Base-by-base conservation (phyloP, 352 stramenopile genomes). In the Phytophthora crassamura region DNA sequence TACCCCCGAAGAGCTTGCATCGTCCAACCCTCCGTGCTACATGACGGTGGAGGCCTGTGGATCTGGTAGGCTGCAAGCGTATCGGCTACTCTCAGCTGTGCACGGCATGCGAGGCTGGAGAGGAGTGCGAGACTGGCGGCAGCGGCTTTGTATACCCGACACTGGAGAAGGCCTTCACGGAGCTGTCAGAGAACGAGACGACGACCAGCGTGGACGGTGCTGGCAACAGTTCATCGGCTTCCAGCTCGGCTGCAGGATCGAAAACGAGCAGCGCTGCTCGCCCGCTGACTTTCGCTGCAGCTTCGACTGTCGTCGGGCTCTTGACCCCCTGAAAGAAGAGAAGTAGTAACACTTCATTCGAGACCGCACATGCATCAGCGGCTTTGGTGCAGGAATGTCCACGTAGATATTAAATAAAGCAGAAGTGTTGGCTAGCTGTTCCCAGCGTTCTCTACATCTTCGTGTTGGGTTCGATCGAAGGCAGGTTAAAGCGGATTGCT, bases 71-170 rank as follows among this genome's bases (percentile, higher is more conserved):
- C 48, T 94, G 86, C 67, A 82, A 88, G 69, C 86, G 86, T 43
- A 72, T 74, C 2, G 75, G 77, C 10, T 91, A 90, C 78, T 85
- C 80, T 33, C 86, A 94, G 65, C 14, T 94, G 15, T 94, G 86
- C 60, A 86, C 67, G 12, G 51, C 59, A 22, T 95, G 86, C 63
- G 61, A 71, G 3, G 60, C 59, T 0, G 63, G 39, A 15, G 77
- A 84, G 40, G 40, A 62, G 7, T 84, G 68, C 51, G 65, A 62
- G 30, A 85, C 77, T 35, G 63, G 67, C 10, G 81, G 80, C 63
- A 59, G 70, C 12, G 72, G 35, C n/a, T 91, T 84, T 59, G 73
- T 54, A 58, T 91, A 90, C 69, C 84, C 84, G 4, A 75, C 40
- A n/a, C 75, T 93, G 4, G 53, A 61, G 22, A 93, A 93, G 72